Conservation (phyloP, 768 basidiomycete genomes). For the Lentinula aciculospora region DNA sequence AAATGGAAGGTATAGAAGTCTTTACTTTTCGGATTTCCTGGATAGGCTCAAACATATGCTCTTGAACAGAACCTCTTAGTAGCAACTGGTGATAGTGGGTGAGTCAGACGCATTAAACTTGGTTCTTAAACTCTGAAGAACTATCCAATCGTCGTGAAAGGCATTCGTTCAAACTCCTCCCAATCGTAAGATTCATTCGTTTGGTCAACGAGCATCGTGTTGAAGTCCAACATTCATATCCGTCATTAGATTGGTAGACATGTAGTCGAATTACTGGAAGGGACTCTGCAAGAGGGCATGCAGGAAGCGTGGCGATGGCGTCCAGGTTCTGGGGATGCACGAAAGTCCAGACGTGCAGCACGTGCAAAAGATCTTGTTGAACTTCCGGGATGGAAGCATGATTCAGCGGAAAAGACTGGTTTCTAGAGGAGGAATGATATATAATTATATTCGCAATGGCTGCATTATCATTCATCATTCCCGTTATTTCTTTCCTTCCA, state of each 20-base stretch:
- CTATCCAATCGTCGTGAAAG: neutral
- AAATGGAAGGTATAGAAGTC: neutral
- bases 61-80: neutral
- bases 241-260: neutral
- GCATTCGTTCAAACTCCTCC: constrained; percentile 5
- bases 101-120: neutral
- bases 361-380: constrained; percentile 4
- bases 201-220: no score
- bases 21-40: neutral
- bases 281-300: neutral
- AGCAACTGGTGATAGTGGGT: constrained; percentile 7
- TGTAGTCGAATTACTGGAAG: neutral
- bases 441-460: neutral
- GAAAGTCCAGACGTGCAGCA: neutral
- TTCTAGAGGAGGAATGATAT: no score
- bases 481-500: constrained; percentile 25
- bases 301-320: constrained; percentile 6
- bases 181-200: neutral
- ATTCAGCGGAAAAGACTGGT: neutral
- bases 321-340: constrained; percentile 5
- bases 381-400: constrained; percentile 3
- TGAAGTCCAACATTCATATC: neutral
- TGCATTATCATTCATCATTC: neutral
- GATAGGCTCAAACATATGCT: neutral
- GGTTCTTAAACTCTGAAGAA: neutral